A percentile compares a stretch with the other conserved stretches of the same genome.
phyloP scores from a whole-genome alignment of 177 flowering plant species.

The Vitis hybrid region DNA sequence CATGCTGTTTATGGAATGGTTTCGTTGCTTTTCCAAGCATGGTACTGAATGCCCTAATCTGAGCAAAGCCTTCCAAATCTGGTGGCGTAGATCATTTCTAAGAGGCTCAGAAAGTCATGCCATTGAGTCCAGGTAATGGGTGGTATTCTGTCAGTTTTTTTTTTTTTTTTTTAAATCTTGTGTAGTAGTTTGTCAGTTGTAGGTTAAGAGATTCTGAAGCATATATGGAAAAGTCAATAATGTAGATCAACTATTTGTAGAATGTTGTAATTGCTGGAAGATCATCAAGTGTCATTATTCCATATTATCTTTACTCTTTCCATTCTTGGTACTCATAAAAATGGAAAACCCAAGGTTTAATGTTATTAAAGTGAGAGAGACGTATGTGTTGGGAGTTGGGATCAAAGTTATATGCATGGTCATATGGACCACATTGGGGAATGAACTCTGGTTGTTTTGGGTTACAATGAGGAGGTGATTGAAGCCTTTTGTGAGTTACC shows the following conservation, averaged over 20 bases:
- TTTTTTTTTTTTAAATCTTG: background rate
- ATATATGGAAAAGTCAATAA: constrained; percentile 11
- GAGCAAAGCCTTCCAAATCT: constrained; percentile 79
- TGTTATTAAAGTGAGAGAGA: too few relatives aligned
- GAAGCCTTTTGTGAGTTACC: too few relatives aligned
- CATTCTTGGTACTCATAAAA: too few relatives aligned
- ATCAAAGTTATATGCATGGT: too few relatives aligned
- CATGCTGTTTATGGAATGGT: constrained; percentile 81
- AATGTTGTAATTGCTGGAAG: constrained; percentile 10
- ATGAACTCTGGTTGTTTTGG: too few relatives aligned
- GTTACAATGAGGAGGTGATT: too few relatives aligned
- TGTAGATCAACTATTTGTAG: constrained; percentile 15
- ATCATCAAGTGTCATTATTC: constrained; percentile 1
- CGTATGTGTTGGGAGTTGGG: too few relatives aligned
- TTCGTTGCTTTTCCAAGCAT: constrained; percentile 57
- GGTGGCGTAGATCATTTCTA: constrained; percentile 86
- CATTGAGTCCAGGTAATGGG: constrained; percentile 35
- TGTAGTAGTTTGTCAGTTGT: constrained; percentile 2
- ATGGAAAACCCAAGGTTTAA: too few relatives aligned
- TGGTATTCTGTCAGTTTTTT: background rate
- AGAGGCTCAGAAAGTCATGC: constrained; percentile 48
- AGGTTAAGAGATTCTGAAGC: constrained; percentile 13
- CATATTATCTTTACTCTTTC: background rate
- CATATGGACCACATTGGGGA: too few relatives aligned
- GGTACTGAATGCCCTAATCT: constrained; percentile 86